Evolutionary conservation across 306 rosid species (phyloP).

Genomic region (Dryas drummondii): DNA sequence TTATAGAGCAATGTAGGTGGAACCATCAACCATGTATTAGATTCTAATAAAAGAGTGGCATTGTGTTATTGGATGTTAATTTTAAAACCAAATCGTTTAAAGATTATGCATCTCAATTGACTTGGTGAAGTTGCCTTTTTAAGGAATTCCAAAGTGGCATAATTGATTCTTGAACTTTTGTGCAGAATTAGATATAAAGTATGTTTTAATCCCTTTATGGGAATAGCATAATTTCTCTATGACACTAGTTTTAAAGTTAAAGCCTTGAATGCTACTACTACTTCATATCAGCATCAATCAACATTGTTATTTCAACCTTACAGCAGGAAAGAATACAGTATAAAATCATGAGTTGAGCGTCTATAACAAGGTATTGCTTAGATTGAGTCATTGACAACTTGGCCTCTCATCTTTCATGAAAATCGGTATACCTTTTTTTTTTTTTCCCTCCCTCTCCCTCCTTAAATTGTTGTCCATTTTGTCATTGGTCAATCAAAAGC

Average conservation of each 20-base stretch:
- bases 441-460: neutral
- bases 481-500: neutral
- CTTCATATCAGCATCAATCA: conserved; percentile 6
- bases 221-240: neutral
- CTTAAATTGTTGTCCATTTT: neutral
- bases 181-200: conserved; percentile 13
- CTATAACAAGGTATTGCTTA: neutral
- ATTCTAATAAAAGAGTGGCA: neutral
- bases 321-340: neutral
- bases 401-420: neutral
- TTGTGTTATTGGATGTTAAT: neutral
- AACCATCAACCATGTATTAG: neutral
- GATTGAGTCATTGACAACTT: neutral
- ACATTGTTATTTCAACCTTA: neutral
- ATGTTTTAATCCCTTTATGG: neutral
- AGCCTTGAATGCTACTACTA: conserved; percentile 1
- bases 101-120: conserved; percentile 10
- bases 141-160: conserved; percentile 16
- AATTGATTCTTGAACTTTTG: conserved; percentile 19
- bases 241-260: conserved; percentile 1
- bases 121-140: conserved; percentile 25
- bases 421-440: neutral
- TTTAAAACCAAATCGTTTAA: neutral
- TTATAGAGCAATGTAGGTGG: conserved; percentile 10
- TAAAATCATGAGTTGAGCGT: neutral